Conservation (phyloP, 495 filamentous ascomycete genomes). For the Penicillium subrubescens region DNA sequence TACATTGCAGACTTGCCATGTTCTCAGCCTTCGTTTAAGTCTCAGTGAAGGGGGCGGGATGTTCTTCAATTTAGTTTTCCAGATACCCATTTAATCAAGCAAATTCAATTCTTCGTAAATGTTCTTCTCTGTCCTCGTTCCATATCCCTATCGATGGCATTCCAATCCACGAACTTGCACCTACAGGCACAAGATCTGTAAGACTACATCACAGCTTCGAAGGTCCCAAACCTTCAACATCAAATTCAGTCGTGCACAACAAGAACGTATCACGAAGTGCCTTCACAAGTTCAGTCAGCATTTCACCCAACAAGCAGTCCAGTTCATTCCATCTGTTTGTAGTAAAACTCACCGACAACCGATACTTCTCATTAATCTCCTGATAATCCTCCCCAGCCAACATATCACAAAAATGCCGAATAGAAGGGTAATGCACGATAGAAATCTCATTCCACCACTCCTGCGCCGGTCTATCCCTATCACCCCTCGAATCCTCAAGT, state of each 20-base stretch:
- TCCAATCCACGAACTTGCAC: neutral
- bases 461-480: conserved; percentile 25
- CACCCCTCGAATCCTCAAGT: conserved; percentile 31
- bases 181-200: too few relatives aligned
- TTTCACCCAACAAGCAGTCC: too few relatives aligned
- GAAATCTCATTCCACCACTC: conserved; percentile 61
- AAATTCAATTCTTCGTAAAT: neutral
- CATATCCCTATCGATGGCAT: neutral
- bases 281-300: conserved; percentile 19
- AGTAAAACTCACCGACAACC: conserved; percentile 45
- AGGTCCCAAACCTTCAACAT: conserved; percentile 30
- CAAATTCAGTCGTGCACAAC: conserved; percentile 61
- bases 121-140: neutral
- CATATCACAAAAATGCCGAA: conserved; percentile 67
- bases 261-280: conserved; percentile 64
- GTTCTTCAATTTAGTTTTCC: conserved; percentile 8
- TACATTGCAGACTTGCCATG: neutral
- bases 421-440: conserved; percentile 66
- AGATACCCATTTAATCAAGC: conserved; percentile 26
- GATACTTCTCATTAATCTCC: conserved; percentile 57
- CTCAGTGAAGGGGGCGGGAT: conserved; percentile 7
- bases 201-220: conserved; percentile 28
- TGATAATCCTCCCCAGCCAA: conserved; percentile 64
- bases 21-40: neutral
- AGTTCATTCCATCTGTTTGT: too few relatives aligned